phyloP scores from a whole-genome alignment of 805 yeast species.

The Sungouiella thailandica region DNA sequence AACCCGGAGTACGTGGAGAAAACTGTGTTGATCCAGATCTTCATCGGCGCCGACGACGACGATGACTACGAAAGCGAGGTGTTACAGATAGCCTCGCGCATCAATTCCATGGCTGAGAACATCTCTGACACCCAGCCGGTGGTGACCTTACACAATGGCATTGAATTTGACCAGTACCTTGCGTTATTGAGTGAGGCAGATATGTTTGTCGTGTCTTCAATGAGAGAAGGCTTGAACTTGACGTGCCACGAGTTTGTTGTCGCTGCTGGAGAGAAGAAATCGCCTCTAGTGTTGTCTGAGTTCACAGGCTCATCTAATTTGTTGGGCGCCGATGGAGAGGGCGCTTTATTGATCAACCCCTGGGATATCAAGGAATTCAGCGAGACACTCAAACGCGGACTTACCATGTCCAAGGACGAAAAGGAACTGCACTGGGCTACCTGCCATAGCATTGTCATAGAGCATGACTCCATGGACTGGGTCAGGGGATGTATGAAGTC shows the following conservation, averaged over 20 bases:
- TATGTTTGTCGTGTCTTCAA: constrained; percentile 78
- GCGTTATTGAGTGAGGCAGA: constrained; percentile 86
- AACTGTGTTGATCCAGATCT: constrained; percentile 79
- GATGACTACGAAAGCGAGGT: constrained; percentile 68
- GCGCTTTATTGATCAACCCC: constrained; percentile 80
- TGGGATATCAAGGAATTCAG: constrained; percentile 77
- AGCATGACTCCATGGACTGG: constrained; percentile 77
- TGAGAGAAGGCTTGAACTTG: constrained; percentile 95
- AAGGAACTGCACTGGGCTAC: constrained; percentile 56
- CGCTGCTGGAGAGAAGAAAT: constrained; percentile 63
- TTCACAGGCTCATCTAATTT: constrained; percentile 92
- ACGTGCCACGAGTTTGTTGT: constrained; percentile 92
- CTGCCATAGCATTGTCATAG: constrained; percentile 52
- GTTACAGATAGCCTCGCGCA: constrained; percentile 74
- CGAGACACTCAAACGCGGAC: constrained; percentile 54
- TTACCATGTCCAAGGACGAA: constrained; percentile 61
- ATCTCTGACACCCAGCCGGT: constrained; percentile 78
- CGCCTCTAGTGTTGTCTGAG: constrained; percentile 84
- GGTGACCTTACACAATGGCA: constrained; percentile 80
- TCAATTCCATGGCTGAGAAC: constrained; percentile 70
- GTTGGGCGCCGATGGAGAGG: constrained; percentile 46
- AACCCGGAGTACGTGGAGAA: constrained; percentile 68
- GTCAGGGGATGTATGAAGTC: constrained; percentile 49
- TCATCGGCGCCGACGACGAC: constrained; percentile 54
- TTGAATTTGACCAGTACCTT: constrained; percentile 83